phyloP scores from a whole-genome alignment of 2,329 filamentous ascomycete genomes.

The Coniochaeta ligniaria region DNA sequence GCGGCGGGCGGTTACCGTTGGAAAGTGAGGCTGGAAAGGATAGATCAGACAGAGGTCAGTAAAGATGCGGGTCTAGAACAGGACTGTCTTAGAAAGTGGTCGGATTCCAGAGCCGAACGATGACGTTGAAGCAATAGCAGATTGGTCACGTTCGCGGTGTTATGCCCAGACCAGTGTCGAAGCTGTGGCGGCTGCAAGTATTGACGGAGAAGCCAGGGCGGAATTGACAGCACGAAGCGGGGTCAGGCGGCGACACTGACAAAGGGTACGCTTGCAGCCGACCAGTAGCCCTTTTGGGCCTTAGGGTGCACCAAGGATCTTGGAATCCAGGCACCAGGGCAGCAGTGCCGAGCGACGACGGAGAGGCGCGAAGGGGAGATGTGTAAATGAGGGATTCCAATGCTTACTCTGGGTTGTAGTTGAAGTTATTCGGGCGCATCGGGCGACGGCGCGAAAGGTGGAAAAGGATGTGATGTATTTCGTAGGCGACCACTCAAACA shows the following conservation, averaged over 20 bases:
- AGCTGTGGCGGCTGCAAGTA: neutral
- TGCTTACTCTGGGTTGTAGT: neutral
- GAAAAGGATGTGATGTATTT: neutral
- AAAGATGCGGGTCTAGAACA: constrained; percentile 1
- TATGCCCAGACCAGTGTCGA: neutral
- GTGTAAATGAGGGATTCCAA: neutral
- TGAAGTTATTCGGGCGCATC: neutral
- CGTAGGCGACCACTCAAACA: neutral
- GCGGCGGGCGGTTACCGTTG: constrained; percentile 20
- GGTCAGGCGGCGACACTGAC: constrained; percentile 1
- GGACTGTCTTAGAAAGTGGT: neutral
- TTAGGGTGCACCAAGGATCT: neutral
- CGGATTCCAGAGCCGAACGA: neutral
- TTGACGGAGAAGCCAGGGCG: neutral
- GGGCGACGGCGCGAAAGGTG: neutral
- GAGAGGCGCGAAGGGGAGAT: neutral
- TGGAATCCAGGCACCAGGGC: neutral
- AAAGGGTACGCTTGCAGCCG: neutral
- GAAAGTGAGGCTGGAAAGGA: neutral
- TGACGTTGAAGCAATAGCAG: neutral
- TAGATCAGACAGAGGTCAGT: neutral
- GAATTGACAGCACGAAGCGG: neutral
- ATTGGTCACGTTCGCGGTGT: neutral
- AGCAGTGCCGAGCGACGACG: neutral
- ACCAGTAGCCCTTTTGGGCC: neutral